Base-by-base conservation (phyloP, 371 early-diverging fungal genomes). In the Syncephalis plumigaleata region DNA sequence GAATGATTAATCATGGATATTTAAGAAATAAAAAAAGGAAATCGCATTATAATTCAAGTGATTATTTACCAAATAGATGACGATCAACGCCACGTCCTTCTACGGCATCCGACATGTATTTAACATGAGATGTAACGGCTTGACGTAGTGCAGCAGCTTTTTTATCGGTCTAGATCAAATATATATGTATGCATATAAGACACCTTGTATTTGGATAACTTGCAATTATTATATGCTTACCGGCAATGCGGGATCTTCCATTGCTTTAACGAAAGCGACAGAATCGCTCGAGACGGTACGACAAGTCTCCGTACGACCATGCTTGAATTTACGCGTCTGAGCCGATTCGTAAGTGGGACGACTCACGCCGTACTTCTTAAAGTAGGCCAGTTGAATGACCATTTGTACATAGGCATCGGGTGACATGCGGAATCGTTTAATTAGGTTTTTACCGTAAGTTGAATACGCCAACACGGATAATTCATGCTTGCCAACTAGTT, bases 321-420 rank as follows among this genome's bases (percentile, higher is more conserved):
- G 83, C 42, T 75, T 79, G 72, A 82, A 94, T 64, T 76, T 84
- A 52, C 89, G 74, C 36, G 88, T 89, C 65, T 84, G 84, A 25
- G 84, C 92, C 50, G 84, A 77, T 61, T 93, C 96, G 57, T 95
- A 95, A 9, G 96, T 95, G 9, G 91, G 80, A 22, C 73, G 64
- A 51, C 62, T 63, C 13, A 53, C 55, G 25, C 87, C 86, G 60
- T 86, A 78, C 70, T 86, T 79, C 63, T 84, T 87, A 69, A 75
- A 89, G 65, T 90, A 91, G n/a, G 93, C 95, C 42, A 93, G 70
- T 68, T 96, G 95, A 50, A 96, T 86, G 21, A 82, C 77, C 91
- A 96, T 89, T 62, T 96, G 95, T 31, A 74, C 79, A 53, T 75
- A 96, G 22, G 93, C 90, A 55, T 96, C 97, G 21, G 97, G 97